A percentile compares a stretch with the other conserved stretches of the same genome.
phyloP scores from a whole-genome alignment of 2,329 filamentous ascomycete species.

The Ophioceras dolichostomum region DNA sequence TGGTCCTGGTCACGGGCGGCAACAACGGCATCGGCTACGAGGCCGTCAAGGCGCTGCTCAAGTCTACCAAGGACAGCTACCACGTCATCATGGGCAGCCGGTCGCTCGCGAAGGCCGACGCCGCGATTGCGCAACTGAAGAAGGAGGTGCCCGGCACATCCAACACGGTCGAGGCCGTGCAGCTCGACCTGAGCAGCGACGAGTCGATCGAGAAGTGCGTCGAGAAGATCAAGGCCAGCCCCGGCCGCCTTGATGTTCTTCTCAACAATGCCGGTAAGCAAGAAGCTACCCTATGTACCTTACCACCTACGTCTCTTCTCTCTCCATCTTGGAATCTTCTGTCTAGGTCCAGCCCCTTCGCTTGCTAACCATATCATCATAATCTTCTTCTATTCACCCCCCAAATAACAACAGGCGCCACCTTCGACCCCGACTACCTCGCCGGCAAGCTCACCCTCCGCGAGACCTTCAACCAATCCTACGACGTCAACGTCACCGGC shows the following conservation, averaged over 20 bases:
- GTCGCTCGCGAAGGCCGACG: conserved; percentile 10
- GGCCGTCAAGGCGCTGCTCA: conserved; percentile 11
- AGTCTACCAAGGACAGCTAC: conserved; percentile 9
- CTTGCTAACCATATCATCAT: no score
- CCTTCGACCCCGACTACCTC: not conserved
- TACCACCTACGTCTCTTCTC: not conserved
- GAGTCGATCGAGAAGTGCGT: conserved; percentile 17
- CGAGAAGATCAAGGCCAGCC: conserved; percentile 12
- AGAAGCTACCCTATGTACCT: no score
- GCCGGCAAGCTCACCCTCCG: conserved; percentile 19
- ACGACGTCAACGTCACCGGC: conserved; percentile 37
- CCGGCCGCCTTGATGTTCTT: conserved; percentile 18
- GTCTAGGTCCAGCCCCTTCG: no score
- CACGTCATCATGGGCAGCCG: conserved; percentile 15
- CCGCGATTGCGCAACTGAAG: conserved; percentile 7
- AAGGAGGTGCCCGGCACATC: conserved; percentile 4
- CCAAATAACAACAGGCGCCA: no score
- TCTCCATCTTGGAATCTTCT: no score
- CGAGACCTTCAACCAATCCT: conserved; percentile 30
- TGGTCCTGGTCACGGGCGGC: conserved; percentile 6
- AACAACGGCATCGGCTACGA: conserved; percentile 17
- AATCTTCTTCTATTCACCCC: no score
- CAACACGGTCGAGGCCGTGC: conserved; percentile 9
- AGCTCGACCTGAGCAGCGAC: conserved; percentile 19
- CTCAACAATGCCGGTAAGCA: conserved; percentile 18